Evolutionary conservation across 2,329 filamentous ascomycete genomes (phyloP), one percentile per base, ranked within the genome.

Genomic region (Pseudocercospora fijiensis): DNA sequence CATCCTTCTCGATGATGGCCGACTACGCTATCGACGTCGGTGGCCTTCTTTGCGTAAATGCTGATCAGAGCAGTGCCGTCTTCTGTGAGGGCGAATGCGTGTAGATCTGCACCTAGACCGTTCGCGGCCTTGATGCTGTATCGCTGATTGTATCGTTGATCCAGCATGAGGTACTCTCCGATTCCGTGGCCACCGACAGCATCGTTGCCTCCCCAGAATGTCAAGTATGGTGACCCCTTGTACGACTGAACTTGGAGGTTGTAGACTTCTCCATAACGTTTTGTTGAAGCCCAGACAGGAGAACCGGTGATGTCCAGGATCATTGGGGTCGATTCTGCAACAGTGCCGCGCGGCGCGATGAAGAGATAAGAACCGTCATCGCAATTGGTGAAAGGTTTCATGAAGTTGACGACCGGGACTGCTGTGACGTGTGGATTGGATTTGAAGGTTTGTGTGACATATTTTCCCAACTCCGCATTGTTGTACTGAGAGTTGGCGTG

Each of bases 171-270:
- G 64, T 81, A 80, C 59, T 73, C 72, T 16, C 81, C 82, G 45
- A 78, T 76, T 2, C 82, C 81, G 68, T 82, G 79, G 1, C 81
- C 82, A 1, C 77, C 76, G n/a, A 79, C 77, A 30, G 79, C 76
- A 66, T 80, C 77, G 16, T 80, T 72, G 10, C 81, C 81, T n/a
- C 78, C 75, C 81, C 81, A 83, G 66, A 82, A 83, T 0, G 80
- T 82, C 57, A 83, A 69, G 70, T 82, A 82, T 8, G 74, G 69
- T 63, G 81, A 69, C 1, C 77, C 79, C 62, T 76, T 76, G 65
- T 79, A 83, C 7, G 71, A 67, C 67, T 83, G 79, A 1, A 81
- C 77, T 65, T 79, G 78, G 4, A 82, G 69, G 67, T 82, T 81
- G 65, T 82, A 82, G 5, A 79, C 77, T 56, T 79, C 74, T 61